phyloP scores from a whole-genome alignment of 257 asterid genomes.

The Petrea volubilis region DNA sequence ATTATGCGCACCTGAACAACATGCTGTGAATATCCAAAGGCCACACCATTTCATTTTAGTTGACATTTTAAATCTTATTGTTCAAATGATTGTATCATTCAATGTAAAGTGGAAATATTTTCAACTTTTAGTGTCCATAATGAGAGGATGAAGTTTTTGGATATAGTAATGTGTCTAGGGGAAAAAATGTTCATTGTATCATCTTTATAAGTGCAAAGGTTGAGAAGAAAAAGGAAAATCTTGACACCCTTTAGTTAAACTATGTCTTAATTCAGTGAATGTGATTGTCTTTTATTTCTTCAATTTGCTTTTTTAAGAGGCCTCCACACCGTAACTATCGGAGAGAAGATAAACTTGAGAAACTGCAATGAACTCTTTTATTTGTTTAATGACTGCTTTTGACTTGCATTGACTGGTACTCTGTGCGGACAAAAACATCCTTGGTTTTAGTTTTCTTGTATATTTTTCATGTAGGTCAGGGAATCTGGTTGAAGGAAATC shows the following conservation, averaged over 20 bases:
- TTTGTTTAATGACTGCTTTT: slow-evolving; percentile 11
- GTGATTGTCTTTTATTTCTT: too few species aligned
- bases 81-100: slow-evolving; percentile 6
- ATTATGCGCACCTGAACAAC: slow-evolving; percentile 16
- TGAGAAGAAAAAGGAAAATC: too few species aligned
- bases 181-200: neutral
- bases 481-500: slow-evolving; percentile 85
- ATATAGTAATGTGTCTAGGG: slow-evolving; percentile 3
- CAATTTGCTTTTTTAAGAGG: too few species aligned
- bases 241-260: too few species aligned
- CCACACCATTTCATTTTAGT: slow-evolving; percentile 9
- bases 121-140: slow-evolving; percentile 3
- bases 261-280: too few species aligned
- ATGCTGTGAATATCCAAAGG: slow-evolving; percentile 14
- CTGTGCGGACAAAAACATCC: neutral
- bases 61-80: neutral
- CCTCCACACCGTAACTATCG: too few species aligned
- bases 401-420: slow-evolving; percentile 5
- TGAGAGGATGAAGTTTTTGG: neutral
- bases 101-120: neutral
- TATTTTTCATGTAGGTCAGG: slow-evolving; percentile 72
- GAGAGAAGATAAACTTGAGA: slow-evolving; percentile 12
- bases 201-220: slow-evolving; percentile 9
- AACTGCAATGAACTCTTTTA: slow-evolving; percentile 13
- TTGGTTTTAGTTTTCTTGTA: slow-evolving; percentile 25